Evolutionary conservation across 306 rosid species (phyloP), one percentile per base, ranked within the genome.

Genomic region (Rosa rugosa): DNA sequence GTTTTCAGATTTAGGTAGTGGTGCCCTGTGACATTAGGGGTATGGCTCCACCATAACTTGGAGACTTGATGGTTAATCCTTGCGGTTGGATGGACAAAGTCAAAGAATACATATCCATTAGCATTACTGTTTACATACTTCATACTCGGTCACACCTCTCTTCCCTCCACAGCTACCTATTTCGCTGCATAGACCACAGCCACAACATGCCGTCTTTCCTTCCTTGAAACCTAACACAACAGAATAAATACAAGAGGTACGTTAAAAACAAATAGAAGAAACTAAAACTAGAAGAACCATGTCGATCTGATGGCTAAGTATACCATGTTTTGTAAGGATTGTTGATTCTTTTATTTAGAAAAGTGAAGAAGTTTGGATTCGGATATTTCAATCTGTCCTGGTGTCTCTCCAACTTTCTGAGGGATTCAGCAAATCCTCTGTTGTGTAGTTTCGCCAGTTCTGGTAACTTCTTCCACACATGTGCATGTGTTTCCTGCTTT

Each of bases 131-230:
- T 27, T 2, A 31, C 36, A 2, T 31, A 31, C 36, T 31, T 31
- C 3, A 57, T 49, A 86, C n/a, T 84, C 84, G 51, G 56, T 16
- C 11, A 71, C 68, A 3, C 83, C 86, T 49, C 85, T 84, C 84
- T 66, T 88, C 59, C 94, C 87, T 36, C 95, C 95, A 46, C 97
- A 92, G 56, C 81, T 92, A 4, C 34, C 25, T 57, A 76, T 83
- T 57, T 87, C 91, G 81, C 90, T 83, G 62, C 70, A 84, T 10
- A 65, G 75, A 0, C 93, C 93, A 34, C 81, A 73, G n/a, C 94
- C 97, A 65, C 93, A 90, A 11, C 94, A 89, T n/a, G 86, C 93
- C 4, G 0, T 36, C 44, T 79, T 83, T 31, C 82, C 92, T 68
- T 84, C 89, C 65, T 2, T 31, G 36, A 31, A 31, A 31, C 36